These are phyloP conservation scores for Dimocarpus longan DNA, from an alignment of 345 rosid species.

Conservation along the genomic window DNA sequence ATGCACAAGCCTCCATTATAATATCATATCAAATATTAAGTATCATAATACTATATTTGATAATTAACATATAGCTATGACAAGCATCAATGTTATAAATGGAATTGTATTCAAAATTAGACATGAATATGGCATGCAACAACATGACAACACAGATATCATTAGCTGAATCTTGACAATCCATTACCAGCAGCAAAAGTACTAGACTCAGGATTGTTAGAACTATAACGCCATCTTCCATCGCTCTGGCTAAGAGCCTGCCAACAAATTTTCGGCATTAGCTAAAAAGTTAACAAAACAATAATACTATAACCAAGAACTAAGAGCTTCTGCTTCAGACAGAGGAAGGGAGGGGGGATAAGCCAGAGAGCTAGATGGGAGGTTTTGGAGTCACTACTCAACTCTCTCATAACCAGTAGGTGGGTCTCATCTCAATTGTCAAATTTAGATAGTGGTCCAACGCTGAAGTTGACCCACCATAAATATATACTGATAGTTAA, in stretches of 20 bases:
- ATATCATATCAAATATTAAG: not conserved
- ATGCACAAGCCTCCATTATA: not conserved
- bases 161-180: not conserved
- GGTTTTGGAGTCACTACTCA: not conserved
- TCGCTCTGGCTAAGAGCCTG: constrained; percentile 95
- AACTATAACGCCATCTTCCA: constrained; percentile 92
- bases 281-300: constrained; percentile 14
- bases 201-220: constrained; percentile 79
- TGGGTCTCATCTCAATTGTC: constrained; percentile 1
- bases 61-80: not conserved
- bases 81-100: not conserved
- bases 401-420: constrained; percentile 12
- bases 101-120: not conserved
- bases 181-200: constrained; percentile 85
- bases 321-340: not conserved
- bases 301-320: not conserved
- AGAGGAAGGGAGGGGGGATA: not conserved
- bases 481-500: constrained; percentile 14
- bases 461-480: not conserved
- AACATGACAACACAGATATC: not conserved
- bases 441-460: not conserved
- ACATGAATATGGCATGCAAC: not conserved
- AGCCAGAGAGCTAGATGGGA: constrained; percentile 2
- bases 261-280: constrained; percentile 30
- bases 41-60: not conserved